Evolutionary conservation across 176 grass and related monocot species (phyloP), one percentile per base, ranked within the genome.

Genomic region (Zoysia pacifica): DNA sequence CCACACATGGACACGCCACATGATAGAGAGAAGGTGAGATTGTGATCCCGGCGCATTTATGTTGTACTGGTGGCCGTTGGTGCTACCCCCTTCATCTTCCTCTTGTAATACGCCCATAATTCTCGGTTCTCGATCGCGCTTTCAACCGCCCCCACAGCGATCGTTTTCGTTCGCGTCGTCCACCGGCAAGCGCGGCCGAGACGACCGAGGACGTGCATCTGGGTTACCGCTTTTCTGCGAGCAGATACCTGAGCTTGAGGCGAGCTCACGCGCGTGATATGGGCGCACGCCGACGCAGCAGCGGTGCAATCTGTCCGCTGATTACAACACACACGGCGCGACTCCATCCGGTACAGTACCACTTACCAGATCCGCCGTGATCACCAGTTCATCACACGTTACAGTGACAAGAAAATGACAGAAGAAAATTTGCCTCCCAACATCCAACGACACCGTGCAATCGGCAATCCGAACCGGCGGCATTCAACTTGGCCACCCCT

Each of bases 31-130:
- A 2, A 4, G 58, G 7, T 18, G 59, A 40, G 62, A 19, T 20
- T 20, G 54, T 9, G 72, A 72, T 70, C 53, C 65, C 5, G 18
- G 40, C 2, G 82, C 78, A 85, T 73, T 85, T 18, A 89, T 61
- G 5, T 11, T 0, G 82, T 76, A 46, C 78, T 39, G 78, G 77
- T 85, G 39, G 78, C 0, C 78, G 82, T 77, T 89, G 82, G 87
- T 49, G 20, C 64, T 77, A 44, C 0, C 10, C 18, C 35, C 8
- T 15, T 37, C 18, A 15, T 11, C 50, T 65, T 80, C 3, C 63
- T 65, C 65, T 28, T 28, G 28, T 28, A 28, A 28, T 28, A 28
- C 28, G 28, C 72, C 63, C 71, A 76, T 80, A 65, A 58, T 76
- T 81, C 15, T 75, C 13, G 45, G 54, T 73, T 73, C 50, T 1